Evolutionary conservation across 257 asterid genomes (phyloP).

Genomic region (Jasminum sambac): DNA sequence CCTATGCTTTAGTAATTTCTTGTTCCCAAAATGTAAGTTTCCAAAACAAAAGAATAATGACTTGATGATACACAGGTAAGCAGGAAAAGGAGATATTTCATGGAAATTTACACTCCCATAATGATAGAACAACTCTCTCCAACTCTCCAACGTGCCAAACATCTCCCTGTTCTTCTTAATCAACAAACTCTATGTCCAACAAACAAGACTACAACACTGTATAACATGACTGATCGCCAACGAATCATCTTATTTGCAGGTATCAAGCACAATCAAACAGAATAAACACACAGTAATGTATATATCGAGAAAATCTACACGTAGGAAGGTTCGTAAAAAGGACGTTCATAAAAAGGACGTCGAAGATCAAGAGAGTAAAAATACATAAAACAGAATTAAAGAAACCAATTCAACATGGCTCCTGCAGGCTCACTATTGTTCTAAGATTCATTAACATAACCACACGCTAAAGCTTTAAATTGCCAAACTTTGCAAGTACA

Average conservation of each 20-base stretch:
- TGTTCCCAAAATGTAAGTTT: neutral
- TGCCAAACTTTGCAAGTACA: neutral
- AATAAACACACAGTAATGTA: neutral
- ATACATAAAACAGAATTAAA: conserved; percentile 1
- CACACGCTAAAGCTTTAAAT: neutral
- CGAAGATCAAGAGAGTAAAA: neutral
- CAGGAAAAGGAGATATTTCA: neutral
- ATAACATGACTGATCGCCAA: neutral
- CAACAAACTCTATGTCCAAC: neutral
- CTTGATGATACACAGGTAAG: neutral
- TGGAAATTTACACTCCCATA: neutral
- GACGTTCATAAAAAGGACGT: conserved; percentile 5
- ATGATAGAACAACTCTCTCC: neutral
- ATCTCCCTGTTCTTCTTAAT: neutral
- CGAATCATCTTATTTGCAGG: neutral
- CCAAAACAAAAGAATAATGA: neutral
- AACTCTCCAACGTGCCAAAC: neutral
- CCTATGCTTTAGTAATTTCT: neutral
- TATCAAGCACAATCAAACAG: neutral
- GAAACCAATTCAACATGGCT: neutral
- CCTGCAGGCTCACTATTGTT: neutral
- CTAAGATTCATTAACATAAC: neutral
- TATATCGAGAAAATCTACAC: conserved; percentile 12
- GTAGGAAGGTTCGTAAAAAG: too few relatives aligned
- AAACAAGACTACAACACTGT: neutral